phyloP scores from a whole-genome alignment of 2,329 filamentous ascomycete genomes.

The Arthrobotrys sinensis region DNA sequence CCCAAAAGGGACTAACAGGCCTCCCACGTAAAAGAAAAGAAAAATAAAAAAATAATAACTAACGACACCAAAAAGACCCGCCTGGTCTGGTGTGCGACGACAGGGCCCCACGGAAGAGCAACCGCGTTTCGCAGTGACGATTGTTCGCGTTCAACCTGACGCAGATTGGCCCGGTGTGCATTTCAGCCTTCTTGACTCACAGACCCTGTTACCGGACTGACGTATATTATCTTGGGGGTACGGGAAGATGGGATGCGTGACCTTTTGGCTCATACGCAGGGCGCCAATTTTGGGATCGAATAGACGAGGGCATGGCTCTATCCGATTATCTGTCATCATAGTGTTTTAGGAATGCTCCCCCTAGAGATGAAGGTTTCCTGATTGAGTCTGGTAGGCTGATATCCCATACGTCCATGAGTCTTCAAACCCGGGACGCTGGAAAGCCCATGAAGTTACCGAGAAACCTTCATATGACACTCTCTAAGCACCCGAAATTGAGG shows the following conservation, averaged over 20 bases:
- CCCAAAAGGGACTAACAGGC: conserved; percentile 50
- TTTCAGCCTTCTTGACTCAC: conserved; percentile 58
- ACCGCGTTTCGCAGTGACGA: conserved; percentile 59
- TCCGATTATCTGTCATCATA: conserved; percentile 60
- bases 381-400: conserved; percentile 51
- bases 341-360: conserved; percentile 56
- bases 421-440: conserved; percentile 53
- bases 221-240: conserved; percentile 36
- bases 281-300: conserved; percentile 59
- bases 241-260: conserved; percentile 55
- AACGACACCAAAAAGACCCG: conserved; percentile 37
- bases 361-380: conserved; percentile 43
- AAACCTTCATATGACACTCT: conserved; percentile 51
- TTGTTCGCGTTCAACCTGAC: conserved; percentile 54
- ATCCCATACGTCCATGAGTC: conserved; percentile 43
- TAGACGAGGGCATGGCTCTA: conserved; percentile 59
- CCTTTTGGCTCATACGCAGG: conserved; percentile 58
- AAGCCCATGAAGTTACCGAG: conserved; percentile 43
- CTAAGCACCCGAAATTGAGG: conserved; percentile 50
- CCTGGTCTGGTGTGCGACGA: conserved; percentile 43
- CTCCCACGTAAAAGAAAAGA: conserved; percentile 37
- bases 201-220: conserved; percentile 53
- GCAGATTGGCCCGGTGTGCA: conserved; percentile 55
- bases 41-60: conserved; percentile 32
- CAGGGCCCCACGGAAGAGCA: conserved; percentile 35